phyloP scores from a whole-genome alignment of 1,284 basidiomycete species.

The Fomitopsis betulina region DNA sequence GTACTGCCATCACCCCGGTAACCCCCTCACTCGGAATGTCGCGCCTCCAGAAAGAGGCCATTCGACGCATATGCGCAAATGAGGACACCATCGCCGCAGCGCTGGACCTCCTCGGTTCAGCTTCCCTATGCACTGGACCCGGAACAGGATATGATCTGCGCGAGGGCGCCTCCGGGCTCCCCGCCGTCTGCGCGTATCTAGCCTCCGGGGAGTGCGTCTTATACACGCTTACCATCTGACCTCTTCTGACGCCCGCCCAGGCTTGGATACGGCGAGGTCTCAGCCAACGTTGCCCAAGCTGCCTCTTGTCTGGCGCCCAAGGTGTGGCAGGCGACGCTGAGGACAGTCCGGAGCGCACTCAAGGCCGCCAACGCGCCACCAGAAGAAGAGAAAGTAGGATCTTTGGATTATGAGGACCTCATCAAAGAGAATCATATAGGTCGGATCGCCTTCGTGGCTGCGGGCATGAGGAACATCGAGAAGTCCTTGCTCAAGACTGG shows the following conservation, averaged over 20 bases:
- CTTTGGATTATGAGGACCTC: slow-evolving; percentile 15
- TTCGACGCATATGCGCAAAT: slow-evolving; percentile 13
- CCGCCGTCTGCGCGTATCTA: slow-evolving; percentile 33
- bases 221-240: neutral
- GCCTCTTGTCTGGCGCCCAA: slow-evolving; percentile 31
- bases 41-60: neutral
- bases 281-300: slow-evolving; percentile 27
- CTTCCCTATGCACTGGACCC: slow-evolving; percentile 26
- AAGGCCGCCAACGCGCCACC: slow-evolving; percentile 2
- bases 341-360: slow-evolving; percentile 25
- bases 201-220: slow-evolving; percentile 29
- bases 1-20: neutral
- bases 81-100: slow-evolving; percentile 23
- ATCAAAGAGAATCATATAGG: slow-evolving; percentile 11
- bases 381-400: neutral
- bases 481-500: slow-evolving; percentile 14
- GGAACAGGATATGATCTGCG: slow-evolving; percentile 33
- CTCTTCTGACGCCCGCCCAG: slow-evolving; percentile 13
- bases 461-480: slow-evolving; percentile 21
- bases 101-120: slow-evolving; percentile 21
- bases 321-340: slow-evolving; percentile 25
- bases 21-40: neutral
- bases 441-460: slow-evolving; percentile 12
- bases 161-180: slow-evolving; percentile 24
- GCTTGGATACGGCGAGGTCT: slow-evolving; percentile 28